Evolutionary conservation across 1,139 yeast species (phyloP).

Genomic region (Kazachstania sp.): DNA sequence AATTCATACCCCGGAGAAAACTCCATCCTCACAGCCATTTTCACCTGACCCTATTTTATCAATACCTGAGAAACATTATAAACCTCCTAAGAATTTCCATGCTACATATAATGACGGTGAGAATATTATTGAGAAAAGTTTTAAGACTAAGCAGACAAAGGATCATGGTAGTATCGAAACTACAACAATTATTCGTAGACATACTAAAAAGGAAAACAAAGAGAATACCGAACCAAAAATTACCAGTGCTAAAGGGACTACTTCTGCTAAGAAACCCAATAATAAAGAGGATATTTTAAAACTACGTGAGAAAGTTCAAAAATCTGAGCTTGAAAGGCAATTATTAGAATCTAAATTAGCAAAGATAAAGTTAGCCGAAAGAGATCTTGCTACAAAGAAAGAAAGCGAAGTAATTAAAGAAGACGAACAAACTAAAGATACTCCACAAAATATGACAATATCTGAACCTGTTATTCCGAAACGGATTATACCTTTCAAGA

Average conservation of each 20-base stretch:
- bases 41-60: not conserved
- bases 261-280: not conserved
- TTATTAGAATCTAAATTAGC: not conserved
- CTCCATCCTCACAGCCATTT: not conserved
- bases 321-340: not conserved
- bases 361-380: conserved; percentile 1
- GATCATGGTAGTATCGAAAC: conserved; percentile 1
- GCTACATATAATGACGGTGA: not conserved
- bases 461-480: too few relatives aligned
- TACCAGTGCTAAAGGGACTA: too few relatives aligned
- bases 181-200: conserved; percentile 1
- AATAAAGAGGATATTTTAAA: not conserved
- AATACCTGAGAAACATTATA: not conserved
- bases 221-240: too few relatives aligned
- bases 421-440: not conserved
- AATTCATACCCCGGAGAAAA: not conserved
- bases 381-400: not conserved
- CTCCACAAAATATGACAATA: not conserved
- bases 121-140: conserved; percentile 1
- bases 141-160: not conserved
- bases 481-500: not conserved
- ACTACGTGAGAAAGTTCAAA: not conserved
- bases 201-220: not conserved
- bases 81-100: not conserved
- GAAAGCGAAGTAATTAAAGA: not conserved